A percentile compares a stretch with the other conserved stretches of the same genome.
These are phyloP conservation scores for Ustilaginoidea virens DNA, from an alignment of 2,329 filamentous ascomycete genomes.

Conservation along the genomic window DNA sequence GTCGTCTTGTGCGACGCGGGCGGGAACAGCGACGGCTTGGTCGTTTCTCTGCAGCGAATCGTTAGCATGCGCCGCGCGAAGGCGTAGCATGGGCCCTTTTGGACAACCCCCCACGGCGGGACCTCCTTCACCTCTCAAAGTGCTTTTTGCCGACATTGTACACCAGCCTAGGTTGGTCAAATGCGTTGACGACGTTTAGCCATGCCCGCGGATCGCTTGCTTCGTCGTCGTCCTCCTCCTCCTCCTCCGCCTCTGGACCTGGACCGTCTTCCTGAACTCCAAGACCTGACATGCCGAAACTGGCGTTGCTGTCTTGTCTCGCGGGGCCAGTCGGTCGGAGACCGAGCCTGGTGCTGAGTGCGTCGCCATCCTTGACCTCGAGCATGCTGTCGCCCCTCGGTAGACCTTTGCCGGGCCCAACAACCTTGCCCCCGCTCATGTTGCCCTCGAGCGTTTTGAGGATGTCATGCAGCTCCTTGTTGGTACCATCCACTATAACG, in stretches of 20 bases:
- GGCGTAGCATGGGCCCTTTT: too few species aligned
- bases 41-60: conserved; percentile 31
- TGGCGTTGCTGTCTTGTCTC: conserved; percentile 48
- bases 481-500: conserved; percentile 77
- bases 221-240: conserved; percentile 37
- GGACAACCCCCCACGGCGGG: too few species aligned
- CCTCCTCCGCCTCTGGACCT: too few species aligned
- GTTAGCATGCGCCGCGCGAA: not conserved
- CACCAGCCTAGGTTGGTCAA: conserved; percentile 64
- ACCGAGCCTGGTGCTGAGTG: conserved; percentile 39
- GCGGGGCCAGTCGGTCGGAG: conserved; percentile 27
- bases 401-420: conserved; percentile 34
- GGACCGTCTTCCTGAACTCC: too few species aligned
- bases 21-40: conserved; percentile 58
- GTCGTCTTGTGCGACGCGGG: conserved; percentile 66
- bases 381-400: conserved; percentile 45
- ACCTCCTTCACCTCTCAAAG: conserved; percentile 71
- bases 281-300: conserved; percentile 44
- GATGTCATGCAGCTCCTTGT: conserved; percentile 63
- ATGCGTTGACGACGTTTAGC: conserved; percentile 72
- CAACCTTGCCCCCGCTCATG: conserved; percentile 71
- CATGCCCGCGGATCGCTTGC: conserved; percentile 60
- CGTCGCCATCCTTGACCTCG: conserved; percentile 36
- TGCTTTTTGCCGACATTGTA: conserved; percentile 78
- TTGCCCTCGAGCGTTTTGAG: conserved; percentile 71